These are phyloP conservation scores for Lolium perenne DNA, from an alignment of 176 grass and related monocot species.

Conservation along the genomic window DNA sequence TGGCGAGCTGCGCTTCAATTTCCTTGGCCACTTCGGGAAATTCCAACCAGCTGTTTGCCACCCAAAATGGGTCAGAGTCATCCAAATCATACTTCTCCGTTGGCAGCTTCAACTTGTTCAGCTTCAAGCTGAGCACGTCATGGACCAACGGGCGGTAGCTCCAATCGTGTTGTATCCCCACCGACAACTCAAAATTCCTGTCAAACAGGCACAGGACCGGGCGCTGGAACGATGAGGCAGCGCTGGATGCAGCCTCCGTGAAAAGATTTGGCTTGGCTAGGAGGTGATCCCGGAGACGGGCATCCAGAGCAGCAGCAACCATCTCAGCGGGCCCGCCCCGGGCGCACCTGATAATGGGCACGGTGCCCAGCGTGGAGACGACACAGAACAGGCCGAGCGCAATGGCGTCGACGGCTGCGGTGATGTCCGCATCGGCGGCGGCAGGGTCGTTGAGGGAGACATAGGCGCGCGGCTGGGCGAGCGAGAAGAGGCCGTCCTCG, in stretches of 20 bases:
- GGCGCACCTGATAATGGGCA: conserved; percentile 84
- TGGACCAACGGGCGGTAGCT: conserved; percentile 91
- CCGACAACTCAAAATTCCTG: conserved; percentile 79
- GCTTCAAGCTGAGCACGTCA: conserved; percentile 79
- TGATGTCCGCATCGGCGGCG: conserved; percentile 74
- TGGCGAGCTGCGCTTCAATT: conserved; percentile 75
- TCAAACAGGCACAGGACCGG: conserved; percentile 84
- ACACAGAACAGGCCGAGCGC: conserved; percentile 81
- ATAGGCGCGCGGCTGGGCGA: conserved; percentile 77
- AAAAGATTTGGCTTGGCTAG: conserved; percentile 86
- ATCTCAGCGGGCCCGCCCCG: conserved; percentile 86
- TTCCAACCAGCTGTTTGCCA: conserved; percentile 78
- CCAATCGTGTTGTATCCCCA: conserved; percentile 92
- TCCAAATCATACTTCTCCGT: conserved; percentile 83
- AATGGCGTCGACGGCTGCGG: conserved; percentile 63
- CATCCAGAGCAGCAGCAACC: conserved; percentile 72
- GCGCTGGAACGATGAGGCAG: conserved; percentile 68
- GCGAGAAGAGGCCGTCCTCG: conserved; percentile 88
- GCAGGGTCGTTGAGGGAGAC: conserved; percentile 86
- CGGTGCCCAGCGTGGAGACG: conserved; percentile 66
- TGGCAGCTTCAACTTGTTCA: conserved; percentile 63
- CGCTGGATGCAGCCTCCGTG: conserved; percentile 59
- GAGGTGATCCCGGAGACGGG: conserved; percentile 78
- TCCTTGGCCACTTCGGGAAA: conserved; percentile 89
- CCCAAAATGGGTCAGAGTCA: conserved; percentile 90